Evolutionary conservation across 345 rosid genomes (phyloP), one percentile per base, ranked within the genome.

Genomic region (Moricandia moricandioides): DNA sequence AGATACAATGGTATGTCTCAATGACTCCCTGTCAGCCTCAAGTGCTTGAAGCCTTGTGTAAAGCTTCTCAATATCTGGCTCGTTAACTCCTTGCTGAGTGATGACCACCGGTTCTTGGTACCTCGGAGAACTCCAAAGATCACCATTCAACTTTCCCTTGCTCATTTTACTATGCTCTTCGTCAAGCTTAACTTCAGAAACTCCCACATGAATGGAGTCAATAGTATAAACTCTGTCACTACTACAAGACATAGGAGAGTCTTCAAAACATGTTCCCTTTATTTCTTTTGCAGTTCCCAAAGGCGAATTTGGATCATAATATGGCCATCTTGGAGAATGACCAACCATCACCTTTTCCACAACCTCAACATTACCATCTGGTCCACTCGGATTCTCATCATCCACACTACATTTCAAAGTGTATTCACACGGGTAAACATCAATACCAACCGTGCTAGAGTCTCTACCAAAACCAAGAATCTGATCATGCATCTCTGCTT

Each of bases 1-100:
- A 12, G 98, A 90, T 74, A 92, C 82, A 73, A 95, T 74, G 79
- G 94, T 87, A 73, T 89, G 98, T 72, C 92, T 88, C 97, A 95
- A 81, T n/a, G 97, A 95, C 79, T 95, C 99, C 78, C 91, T 89
- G 70, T 95, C 98, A 24, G 96, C 98, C 82, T 95, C 99, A 67
- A 95, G 98, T 17, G 96, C 88, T 64, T 95, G 98, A 80, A 95
- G 94, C 86, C 99, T 89, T 78, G 75, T 78, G 80, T 86, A 89
- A 43, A 95, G 92, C 80, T 86, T 95, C 86, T 87, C 87, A 17
- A 91, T 69, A 76, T 92, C 94, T n/a, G 91, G 90, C 83, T 92
- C 92, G 29, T 64, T 77, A 66, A 73, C 67, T 71, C 85, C 96
- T 79, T 84, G 78, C 56, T 56, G 85, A 73, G 83, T 55, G 31